Conservation (phyloP, 2,329 filamentous ascomycete genomes). For the Exophiala phaeomuriformis region DNA sequence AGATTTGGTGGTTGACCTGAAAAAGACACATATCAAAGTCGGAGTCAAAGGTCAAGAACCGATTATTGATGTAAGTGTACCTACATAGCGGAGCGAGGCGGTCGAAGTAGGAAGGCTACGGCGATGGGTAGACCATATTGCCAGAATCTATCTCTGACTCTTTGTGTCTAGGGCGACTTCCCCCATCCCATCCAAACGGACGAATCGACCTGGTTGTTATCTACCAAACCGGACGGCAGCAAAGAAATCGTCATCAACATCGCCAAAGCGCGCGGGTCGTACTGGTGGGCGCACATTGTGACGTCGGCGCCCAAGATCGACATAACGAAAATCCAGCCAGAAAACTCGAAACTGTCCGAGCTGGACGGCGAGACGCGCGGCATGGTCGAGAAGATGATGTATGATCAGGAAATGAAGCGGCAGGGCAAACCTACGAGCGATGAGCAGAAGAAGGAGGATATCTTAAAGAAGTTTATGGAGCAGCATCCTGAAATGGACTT, state of each 20-base stretch:
- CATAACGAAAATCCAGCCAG: constrained; percentile 87
- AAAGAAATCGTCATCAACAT: constrained; percentile 84
- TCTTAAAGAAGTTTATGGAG: constrained; percentile 84
- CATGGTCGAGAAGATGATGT: constrained; percentile 99
- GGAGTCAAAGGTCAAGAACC: constrained; percentile 83
- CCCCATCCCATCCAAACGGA: constrained; percentile 72
- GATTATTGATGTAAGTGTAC: constrained; percentile 61
- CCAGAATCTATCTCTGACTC: neutral
- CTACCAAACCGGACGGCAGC: constrained; percentile 51
- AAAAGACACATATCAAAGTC: constrained; percentile 68
- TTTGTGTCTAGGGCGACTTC: constrained; percentile 62
- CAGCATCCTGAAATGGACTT: constrained; percentile 70
- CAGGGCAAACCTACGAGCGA: constrained; percentile 80
- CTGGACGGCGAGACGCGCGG: constrained; percentile 87
- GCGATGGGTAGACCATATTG: too few relatives aligned
- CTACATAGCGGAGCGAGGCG: neutral
- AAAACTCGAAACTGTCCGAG: constrained; percentile 84
- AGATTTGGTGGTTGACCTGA: constrained; percentile 76
- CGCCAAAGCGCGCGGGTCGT: constrained; percentile 92
- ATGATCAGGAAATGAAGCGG: constrained; percentile 95
- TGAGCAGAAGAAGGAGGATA: constrained; percentile 89
- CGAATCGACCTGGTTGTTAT: constrained; percentile 91
- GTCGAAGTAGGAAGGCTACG: neutral
- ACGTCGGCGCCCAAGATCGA: constrained; percentile 85
- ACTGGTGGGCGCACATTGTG: constrained; percentile 96